These are phyloP conservation scores for Castanea sativa DNA, from an alignment of 306 rosid genomes.

Conservation along the genomic window DNA sequence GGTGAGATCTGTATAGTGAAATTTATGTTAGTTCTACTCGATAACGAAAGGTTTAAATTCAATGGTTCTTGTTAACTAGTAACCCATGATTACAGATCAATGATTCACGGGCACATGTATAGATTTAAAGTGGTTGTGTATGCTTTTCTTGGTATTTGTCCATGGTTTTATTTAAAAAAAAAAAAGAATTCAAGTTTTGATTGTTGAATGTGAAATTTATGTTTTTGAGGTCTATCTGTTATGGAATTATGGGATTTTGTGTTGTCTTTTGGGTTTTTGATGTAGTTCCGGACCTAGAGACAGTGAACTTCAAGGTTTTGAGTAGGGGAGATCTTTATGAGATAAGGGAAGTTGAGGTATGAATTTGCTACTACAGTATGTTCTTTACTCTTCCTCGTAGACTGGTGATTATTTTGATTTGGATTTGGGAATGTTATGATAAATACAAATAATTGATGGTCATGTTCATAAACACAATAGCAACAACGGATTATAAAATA, in stretches of 20 bases:
- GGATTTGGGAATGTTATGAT: too few species aligned
- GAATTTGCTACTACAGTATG: not conserved
- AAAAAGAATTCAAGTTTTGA: not conserved
- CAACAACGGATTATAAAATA: not conserved
- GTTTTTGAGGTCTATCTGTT: constrained; percentile 1
- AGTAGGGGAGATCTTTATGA: constrained; percentile 61
- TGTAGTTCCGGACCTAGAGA: constrained; percentile 89
- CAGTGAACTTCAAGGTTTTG: constrained; percentile 69
- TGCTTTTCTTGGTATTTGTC: too few species aligned
- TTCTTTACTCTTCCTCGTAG: not conserved
- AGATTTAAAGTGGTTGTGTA: too few species aligned
- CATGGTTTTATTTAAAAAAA: too few species aligned
- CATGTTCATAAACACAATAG: not conserved
- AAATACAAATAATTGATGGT: not conserved
- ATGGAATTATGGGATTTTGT: not conserved
- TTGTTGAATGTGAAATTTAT: constrained; percentile 9
- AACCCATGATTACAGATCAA: too few species aligned
- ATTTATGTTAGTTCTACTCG: too few species aligned
- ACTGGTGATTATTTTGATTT: not conserved
- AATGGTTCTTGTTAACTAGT: too few species aligned
- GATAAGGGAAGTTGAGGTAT: constrained; percentile 87
- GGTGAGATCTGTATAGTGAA: too few species aligned
- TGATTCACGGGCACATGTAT: too few species aligned
- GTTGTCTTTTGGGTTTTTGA: constrained; percentile 7
- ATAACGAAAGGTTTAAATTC: too few species aligned